Conservation (phyloP, 805 yeast genomes). For the Pichia kluyveri region DNA sequence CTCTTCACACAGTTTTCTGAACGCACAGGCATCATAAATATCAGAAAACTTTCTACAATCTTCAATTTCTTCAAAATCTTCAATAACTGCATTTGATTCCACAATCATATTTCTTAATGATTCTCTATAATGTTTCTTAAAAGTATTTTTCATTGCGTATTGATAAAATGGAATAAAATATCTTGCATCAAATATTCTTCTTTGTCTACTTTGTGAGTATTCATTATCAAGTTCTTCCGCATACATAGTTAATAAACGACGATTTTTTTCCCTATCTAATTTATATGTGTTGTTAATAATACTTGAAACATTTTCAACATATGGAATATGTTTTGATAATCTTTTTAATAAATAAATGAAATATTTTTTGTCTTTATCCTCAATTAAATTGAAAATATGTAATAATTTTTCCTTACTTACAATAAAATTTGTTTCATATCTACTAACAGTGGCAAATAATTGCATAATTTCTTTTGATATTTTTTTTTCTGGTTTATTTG, state of each 20-base stretch:
- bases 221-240: neutral
- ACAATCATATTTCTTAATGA: neutral
- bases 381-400: neutral
- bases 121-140: neutral
- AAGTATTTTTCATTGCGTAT: neutral
- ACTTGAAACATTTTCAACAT: neutral
- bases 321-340: neutral
- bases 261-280: too few relatives aligned
- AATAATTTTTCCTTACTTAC: neutral
- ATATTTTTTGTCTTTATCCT: neutral
- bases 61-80: neutral
- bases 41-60: neutral
- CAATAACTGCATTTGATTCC: constrained; percentile 1
- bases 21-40: neutral
- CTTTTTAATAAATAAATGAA: neutral
- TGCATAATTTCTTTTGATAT: neutral
- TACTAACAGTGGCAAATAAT: neutral
- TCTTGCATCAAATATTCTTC: constrained; percentile 5
- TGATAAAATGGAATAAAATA: constrained; percentile 3
- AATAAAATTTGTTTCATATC: neutral
- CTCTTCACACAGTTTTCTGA: neutral
- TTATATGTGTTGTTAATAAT: neutral
- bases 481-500: neutral
- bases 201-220: neutral
- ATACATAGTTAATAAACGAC: neutral